A percentile compares a stretch with the other conserved stretches of the same genome.
phyloP scores from a whole-genome alignment of 768 basidiomycete species.

The Tricholoma saponaceum region DNA sequence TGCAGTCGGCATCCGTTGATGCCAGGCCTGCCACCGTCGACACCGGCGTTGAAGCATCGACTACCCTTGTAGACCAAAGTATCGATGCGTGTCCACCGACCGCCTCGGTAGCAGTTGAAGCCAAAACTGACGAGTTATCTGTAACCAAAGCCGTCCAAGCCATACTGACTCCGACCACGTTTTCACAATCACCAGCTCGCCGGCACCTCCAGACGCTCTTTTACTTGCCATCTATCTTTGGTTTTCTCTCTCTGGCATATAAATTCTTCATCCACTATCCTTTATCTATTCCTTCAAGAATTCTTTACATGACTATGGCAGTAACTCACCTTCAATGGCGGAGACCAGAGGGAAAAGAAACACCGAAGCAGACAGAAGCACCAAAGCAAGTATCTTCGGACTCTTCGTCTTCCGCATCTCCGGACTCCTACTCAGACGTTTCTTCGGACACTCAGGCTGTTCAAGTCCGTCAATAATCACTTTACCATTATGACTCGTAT shows the following conservation, averaged over 20 bases:
- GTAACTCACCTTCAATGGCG: conserved; percentile 17
- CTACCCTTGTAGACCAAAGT: conserved; percentile 31
- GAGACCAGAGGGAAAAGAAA: conserved; percentile 1
- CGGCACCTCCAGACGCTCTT: conserved; percentile 22
- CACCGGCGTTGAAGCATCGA: conserved; percentile 15
- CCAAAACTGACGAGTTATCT: conserved; percentile 24
- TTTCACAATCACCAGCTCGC: conserved; percentile 9
- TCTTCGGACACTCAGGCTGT: conserved; percentile 28
- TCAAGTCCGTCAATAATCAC: conserved; percentile 47
- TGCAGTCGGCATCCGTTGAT: conserved; percentile 25
- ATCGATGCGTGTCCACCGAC: conserved; percentile 53
- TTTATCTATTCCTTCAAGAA: conserved; percentile 43
- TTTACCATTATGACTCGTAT: conserved; percentile 24
- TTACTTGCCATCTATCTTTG: conserved; percentile 35
- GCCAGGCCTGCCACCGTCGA: conserved; percentile 20
- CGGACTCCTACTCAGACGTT: conserved; percentile 27
- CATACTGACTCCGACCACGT: conserved; percentile 15
- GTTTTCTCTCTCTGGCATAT: conserved; percentile 45
- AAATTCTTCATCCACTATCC: conserved; percentile 47
- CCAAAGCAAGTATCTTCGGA: conserved; percentile 17
- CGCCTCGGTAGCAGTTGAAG: conserved; percentile 43
- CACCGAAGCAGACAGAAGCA: conserved; percentile 12
- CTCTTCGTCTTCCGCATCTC: conserved; percentile 7
- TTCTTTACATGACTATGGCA: conserved; percentile 22
- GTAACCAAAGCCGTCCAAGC: conserved; percentile 32